Conservation (phyloP, 1,284 basidiomycete species). For the Malassezia restricta region DNA sequence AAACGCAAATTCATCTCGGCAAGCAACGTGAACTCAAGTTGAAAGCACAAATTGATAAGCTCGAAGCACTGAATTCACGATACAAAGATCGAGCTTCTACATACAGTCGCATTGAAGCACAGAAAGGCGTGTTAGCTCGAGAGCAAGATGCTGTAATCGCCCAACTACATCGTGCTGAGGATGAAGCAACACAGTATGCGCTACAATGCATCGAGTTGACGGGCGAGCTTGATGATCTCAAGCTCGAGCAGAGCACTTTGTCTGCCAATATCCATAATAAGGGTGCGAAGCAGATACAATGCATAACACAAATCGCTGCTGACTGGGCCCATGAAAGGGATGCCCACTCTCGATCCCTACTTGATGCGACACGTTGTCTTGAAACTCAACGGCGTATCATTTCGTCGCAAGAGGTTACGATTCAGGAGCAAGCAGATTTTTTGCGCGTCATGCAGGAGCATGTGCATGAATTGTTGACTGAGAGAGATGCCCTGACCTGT, state of each 20-base stretch:
- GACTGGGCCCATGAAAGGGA: not conserved
- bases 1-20: constrained; percentile 12
- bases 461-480: not conserved
- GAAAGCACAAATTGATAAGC: constrained; percentile 6
- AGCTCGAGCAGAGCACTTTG: not conserved
- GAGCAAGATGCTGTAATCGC: not conserved
- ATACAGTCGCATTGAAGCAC: not conserved
- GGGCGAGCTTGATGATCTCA: not conserved
- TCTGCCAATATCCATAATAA: not conserved
- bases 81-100: constrained; percentile 13
- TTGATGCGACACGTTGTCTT: not conserved
- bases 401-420: not conserved
- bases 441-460: not conserved
- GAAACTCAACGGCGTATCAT: not conserved
- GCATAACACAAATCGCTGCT: not conserved
- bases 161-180: not conserved
- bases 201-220: not conserved
- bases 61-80: constrained; percentile 5
- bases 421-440: not conserved
- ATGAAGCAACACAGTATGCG: not conserved
- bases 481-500: not conserved
- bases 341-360: not conserved
- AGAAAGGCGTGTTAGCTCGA: not conserved
- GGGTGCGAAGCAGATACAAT: not conserved
- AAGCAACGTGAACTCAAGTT: constrained; percentile 14